phyloP scores from a whole-genome alignment of 257 asterid species.

The Fraxinus quadrangulata region DNA sequence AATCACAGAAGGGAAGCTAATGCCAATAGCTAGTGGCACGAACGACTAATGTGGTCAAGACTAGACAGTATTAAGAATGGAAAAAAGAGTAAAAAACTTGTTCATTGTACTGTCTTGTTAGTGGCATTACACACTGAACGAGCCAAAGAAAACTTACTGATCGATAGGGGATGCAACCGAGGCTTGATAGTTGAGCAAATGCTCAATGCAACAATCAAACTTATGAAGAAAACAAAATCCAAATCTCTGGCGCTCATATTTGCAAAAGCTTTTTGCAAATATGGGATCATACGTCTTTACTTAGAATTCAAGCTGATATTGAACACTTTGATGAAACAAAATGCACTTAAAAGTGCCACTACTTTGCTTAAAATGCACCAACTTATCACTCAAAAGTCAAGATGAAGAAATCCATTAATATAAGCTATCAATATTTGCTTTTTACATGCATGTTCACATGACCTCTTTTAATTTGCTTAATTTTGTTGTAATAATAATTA shows the following conservation, averaged over 20 bases:
- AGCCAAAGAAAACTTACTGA: slow-evolving; percentile 34
- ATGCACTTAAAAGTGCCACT: slow-evolving; percentile 14
- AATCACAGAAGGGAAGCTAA: background rate
- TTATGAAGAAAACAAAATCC: slow-evolving; percentile 41
- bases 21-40: too few relatives aligned
- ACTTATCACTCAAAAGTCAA: slow-evolving; percentile 9
- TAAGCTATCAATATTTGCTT: slow-evolving; percentile 21
- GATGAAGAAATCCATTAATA: slow-evolving; percentile 27
- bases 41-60: background rate
- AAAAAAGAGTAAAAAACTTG: background rate
- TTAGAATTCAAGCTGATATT: slow-evolving; percentile 13
- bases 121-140: background rate
- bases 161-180: slow-evolving; percentile 40
- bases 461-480: background rate
- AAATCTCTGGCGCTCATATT: slow-evolving; percentile 51
- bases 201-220: slow-evolving; percentile 40
- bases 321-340: slow-evolving; percentile 1
- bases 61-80: too few relatives aligned
- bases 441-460: slow-evolving; percentile 1
- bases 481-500: background rate
- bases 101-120: background rate
- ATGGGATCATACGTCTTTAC: slow-evolving; percentile 68
- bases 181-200: slow-evolving; percentile 45
- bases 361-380: slow-evolving; percentile 31
- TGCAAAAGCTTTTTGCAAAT: slow-evolving; percentile 58